Base-by-base conservation (phyloP, 140 eudicot species). In the Ambrosia hybrid region DNA sequence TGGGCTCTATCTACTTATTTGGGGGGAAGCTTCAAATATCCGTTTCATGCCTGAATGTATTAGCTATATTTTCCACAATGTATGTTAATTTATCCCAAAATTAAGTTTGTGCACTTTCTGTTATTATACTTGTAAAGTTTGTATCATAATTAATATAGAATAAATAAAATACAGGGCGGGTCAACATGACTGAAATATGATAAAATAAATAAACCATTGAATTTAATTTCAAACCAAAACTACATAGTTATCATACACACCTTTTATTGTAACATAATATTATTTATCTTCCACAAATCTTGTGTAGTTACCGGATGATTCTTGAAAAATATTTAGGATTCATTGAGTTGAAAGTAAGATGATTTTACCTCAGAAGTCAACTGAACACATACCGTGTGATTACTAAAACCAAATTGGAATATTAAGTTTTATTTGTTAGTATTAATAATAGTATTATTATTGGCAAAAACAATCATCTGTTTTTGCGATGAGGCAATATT, bases 21-120 rank as follows among this genome's bases (percentile, higher is more conserved):
- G 99, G 99, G 99, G 99, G 10, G 99, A 95, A 88, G 99, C 99
- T 81, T 95, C 99, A 77, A 95, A 95, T 82, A 80, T 95, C 64
- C 92, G 99, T 51, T 95, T 95, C 76, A 95, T 95, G 97, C 99
- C 99, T 33, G 97, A 95, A 79, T 95, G 99, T 83, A 62, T 95
- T 51, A 85, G 99, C 96, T 95, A 95, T 83, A 91, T 95, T 71
- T 95, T 95, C 82, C 99, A 91, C 60, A 86, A 83, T 80, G 99
- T 94, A 88, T 30, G 95, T 78, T 67, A 39, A 41, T 36, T 73
- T 34, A 73, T 62, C 69, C 46, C 69, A 60, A 45, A 60, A 46
- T 34, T 34, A 48, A 51, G 63, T 65, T 64, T 52, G 7, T n/a
- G 8, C 13, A 45, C 46, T 65, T 62, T 51, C 30, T 14, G 26